phyloP scores from a whole-genome alignment of 2,329 filamentous ascomycete species.

The Colletotrichum viniferum region DNA sequence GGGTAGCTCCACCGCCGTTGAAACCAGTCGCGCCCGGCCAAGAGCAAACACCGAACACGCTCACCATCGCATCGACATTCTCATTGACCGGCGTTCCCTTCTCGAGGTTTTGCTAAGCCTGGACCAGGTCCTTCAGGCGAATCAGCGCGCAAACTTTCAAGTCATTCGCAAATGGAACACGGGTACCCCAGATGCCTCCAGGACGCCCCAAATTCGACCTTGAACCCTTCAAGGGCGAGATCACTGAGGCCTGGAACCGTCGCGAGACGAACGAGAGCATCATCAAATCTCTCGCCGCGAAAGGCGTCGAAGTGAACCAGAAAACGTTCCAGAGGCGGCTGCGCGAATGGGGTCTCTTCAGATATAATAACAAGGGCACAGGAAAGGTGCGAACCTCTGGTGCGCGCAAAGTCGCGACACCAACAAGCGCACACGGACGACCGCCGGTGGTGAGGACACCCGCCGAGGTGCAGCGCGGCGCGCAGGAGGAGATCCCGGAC shows the following conservation, averaged over 20 bases:
- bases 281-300: constrained; percentile 2
- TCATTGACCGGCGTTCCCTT: neutral
- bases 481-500: constrained; percentile 5
- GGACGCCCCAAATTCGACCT: constrained; percentile 9
- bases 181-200: neutral
- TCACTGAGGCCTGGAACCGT: neutral
- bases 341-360: constrained; percentile 2
- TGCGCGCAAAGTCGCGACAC: neutral
- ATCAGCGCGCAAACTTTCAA: fast-evolving
- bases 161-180: neutral
- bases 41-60: neutral
- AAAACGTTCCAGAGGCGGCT: constrained; percentile 4
- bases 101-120: neutral
- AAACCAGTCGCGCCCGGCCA: neutral
- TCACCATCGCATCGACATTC: neutral
- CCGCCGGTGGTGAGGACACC: neutral
- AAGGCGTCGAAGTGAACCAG: neutral
- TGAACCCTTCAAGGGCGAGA: constrained; percentile 9
- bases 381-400: neutral
- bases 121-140: neutral
- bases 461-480: neutral
- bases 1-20: neutral
- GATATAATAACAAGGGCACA: neutral
- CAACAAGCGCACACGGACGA: neutral
- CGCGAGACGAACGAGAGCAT: constrained; percentile 16